Evolutionary conservation across 345 rosid genomes (phyloP).

Genomic region (Laguncularia racemosa): DNA sequence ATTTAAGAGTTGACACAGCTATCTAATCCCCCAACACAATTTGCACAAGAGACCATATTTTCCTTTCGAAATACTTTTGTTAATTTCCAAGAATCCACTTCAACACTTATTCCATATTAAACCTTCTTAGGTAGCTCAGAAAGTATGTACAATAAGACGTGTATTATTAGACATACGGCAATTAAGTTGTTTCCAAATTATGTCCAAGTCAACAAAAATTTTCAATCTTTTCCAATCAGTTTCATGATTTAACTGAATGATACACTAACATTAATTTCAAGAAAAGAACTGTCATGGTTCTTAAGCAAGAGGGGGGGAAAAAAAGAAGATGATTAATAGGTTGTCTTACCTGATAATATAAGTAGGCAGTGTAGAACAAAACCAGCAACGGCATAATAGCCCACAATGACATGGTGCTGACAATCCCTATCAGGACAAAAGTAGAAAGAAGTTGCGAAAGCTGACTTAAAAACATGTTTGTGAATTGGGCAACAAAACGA

Average conservation of each 20-base stretch:
- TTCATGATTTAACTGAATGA: too few relatives aligned
- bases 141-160: too few relatives aligned
- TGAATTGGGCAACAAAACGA: conserved; percentile 63
- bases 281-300: background rate
- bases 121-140: too few relatives aligned
- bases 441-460: conserved; percentile 92
- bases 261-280: background rate
- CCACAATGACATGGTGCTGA: conserved; percentile 98
- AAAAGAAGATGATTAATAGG: background rate
- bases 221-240: too few relatives aligned
- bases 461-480: conserved; percentile 76
- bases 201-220: background rate
- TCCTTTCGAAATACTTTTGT: too few relatives aligned
- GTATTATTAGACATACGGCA: too few relatives aligned
- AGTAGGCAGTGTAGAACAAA: conserved; percentile 80
- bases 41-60: too few relatives aligned
- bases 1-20: too few relatives aligned
- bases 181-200: background rate
- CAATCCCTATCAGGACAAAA: conserved; percentile 84
- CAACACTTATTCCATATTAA: too few relatives aligned
- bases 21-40: too few relatives aligned
- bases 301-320: background rate
- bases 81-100: too few relatives aligned
- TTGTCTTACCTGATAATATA: conserved; percentile 76
- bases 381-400: conserved; percentile 95